Evolutionary conservation across 2,329 filamentous ascomycete species (phyloP), one percentile per base, ranked within the genome.

Genomic region (Lojkania enalia): DNA sequence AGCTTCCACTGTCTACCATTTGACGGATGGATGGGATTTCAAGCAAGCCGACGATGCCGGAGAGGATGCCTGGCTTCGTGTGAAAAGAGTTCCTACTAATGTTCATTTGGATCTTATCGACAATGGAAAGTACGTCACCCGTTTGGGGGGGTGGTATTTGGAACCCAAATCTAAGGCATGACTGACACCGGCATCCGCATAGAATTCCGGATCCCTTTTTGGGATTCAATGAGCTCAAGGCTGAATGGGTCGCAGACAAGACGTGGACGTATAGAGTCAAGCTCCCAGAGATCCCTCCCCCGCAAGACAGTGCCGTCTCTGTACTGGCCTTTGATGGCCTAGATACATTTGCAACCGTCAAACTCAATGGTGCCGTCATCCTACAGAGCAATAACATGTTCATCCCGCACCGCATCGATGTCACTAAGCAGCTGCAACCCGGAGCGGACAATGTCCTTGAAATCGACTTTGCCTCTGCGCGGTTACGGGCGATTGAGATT

Each of bases 371-470:
- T 7, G 57, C 69, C 1, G 60, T 70, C 19, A 77, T 86, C 5
- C 69, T 85, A 11, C 63, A 75, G 48, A 77, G 77, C 7, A 79
- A 83, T 49, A 86, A 85, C 63, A 85, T 85, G 82, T 85, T 83
- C 57, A 57, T 82, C n/a, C 73, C 76, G 5, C 74, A 85, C 52
- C 75, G 82, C 0, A 64, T 84, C 15, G 64, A 79, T 43, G 69
- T 86, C 20, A 76, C 74, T 0, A 53, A 70, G 2, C 51, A 66
- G 7, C 55, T 82, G 27, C 56, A 71, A 14, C 43, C 56, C 3
- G 55, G 57, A 5, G 42, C 47, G 11, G 57, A 58, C 0, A 83
- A 83, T 51, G 51, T 64, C 1, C 65, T 86, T 14, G 74, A 80
- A 46, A 82, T 85, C 38, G 69, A 73, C 20, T 85, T 86, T 58